Evolutionary conservation across 2,329 filamentous ascomycete genomes (phyloP).

Genomic region (Colletotrichum karsti): DNA sequence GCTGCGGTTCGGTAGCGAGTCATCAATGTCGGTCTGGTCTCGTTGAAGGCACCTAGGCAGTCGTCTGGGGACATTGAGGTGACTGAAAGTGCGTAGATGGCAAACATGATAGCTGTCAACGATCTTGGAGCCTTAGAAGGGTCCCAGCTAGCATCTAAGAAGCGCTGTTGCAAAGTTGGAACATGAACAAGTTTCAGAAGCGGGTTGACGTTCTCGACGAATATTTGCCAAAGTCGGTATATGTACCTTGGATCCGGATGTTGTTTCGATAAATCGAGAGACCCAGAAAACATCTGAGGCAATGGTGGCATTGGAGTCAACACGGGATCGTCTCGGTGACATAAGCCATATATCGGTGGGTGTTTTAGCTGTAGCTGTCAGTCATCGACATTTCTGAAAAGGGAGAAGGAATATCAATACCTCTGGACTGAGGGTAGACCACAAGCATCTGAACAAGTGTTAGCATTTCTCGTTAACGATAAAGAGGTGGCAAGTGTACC

Average conservation of each 20-base stretch:
- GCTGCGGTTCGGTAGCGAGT: conserved; percentile 34
- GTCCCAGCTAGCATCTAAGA: conserved; percentile 40
- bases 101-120: conserved; percentile 36
- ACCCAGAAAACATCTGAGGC: neutral
- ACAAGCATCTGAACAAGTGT: neutral
- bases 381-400: accelerated
- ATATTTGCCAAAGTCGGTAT: conserved; percentile 41
- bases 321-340: conserved; percentile 32
- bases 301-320: conserved; percentile 26
- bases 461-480: neutral
- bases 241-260: conserved; percentile 42
- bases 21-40: conserved; percentile 27
- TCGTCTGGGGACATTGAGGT: conserved; percentile 30
- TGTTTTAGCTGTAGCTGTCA: neutral
- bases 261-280: neutral
- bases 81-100: conserved; percentile 37
- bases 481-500: neutral
- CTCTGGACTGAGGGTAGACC: conserved; percentile 8
- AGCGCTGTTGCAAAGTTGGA: conserved; percentile 39
- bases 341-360: conserved; percentile 31
- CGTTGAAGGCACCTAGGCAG: conserved; percentile 29
- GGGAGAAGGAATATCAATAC: neutral
- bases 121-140: conserved; percentile 23
- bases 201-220: conserved; percentile 42
- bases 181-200: conserved; percentile 41